Evolutionary conservation across 1,284 basidiomycete genomes (phyloP).

Genomic region (Apiotrichum porosum): DNA sequence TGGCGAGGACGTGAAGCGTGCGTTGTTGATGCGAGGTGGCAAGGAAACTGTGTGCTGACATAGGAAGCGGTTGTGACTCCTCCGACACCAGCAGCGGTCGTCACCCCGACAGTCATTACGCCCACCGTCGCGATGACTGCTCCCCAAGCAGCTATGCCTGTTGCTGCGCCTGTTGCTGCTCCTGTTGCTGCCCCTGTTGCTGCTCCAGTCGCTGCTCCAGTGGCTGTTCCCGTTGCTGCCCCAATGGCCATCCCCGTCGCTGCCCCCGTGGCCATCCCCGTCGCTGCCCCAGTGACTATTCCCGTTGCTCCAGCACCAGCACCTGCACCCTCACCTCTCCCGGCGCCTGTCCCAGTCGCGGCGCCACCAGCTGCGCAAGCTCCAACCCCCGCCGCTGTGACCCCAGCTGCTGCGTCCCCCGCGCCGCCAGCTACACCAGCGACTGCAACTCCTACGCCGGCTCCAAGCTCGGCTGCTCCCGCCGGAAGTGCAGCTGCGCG

Average conservation of each 20-base stretch:
- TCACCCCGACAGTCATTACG: neutral
- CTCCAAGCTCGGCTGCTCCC: too few species aligned
- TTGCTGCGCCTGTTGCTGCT: neutral
- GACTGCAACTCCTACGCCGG: neutral
- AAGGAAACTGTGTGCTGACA: too few species aligned
- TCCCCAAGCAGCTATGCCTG: neutral
- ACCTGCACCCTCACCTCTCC: neutral
- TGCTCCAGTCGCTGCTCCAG: too few species aligned
- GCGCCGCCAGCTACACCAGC: neutral
- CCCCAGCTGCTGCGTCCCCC: neutral
- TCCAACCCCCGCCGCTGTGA: too few species aligned
- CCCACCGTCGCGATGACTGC: neutral
- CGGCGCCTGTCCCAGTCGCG: too few species aligned
- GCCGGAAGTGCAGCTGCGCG: too few species aligned
- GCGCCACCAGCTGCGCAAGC: too few species aligned
- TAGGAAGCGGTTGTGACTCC: neutral
- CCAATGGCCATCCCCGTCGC: neutral
- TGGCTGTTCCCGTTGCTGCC: too few species aligned
- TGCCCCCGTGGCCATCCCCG: neutral
- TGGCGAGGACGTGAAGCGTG: conserved; percentile 7
- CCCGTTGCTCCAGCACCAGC: neutral
- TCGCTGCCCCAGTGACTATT: neutral
- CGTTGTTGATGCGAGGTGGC: neutral
- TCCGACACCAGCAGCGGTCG: neutral
- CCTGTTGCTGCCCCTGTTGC: too few species aligned